Percentiles rank a stretch among this genome's conserved stretches.
Evolutionary conservation across 108 stramenopile genomes (phyloP).

Genomic region (Nitzschia putrida): DNA sequence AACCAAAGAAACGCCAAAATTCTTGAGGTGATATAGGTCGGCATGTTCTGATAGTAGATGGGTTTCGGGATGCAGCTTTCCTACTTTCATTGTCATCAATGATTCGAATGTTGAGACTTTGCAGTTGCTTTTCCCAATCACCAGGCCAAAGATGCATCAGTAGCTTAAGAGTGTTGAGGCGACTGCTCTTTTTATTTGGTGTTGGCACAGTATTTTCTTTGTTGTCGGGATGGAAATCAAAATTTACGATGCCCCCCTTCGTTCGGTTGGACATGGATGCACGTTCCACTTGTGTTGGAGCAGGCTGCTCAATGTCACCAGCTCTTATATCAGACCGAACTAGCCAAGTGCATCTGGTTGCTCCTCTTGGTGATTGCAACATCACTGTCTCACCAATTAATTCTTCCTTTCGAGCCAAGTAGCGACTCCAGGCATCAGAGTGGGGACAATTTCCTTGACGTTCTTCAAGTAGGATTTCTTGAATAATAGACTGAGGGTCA

Average conservation of each 20-base stretch:
- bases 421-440: neutral
- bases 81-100: neutral
- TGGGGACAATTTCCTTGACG: neutral
- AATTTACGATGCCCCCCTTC: neutral
- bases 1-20: neutral
- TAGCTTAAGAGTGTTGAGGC: neutral
- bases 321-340: neutral
- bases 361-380: neutral
- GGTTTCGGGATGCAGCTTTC: neutral
- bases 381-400: neutral
- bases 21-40: neutral
- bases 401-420: neutral
- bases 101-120: neutral
- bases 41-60: neutral
- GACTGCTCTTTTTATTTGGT: neutral
- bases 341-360: neutral
- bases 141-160: neutral
- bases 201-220: neutral
- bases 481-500: neutral
- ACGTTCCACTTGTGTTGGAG: no score
- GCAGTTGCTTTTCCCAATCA: neutral
- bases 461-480: neutral
- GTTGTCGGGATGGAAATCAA: neutral
- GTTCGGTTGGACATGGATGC: neutral
- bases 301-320: neutral